A percentile compares a stretch with the other conserved stretches of the same genome.
Evolutionary conservation across 2,329 filamentous ascomycete species (phyloP).

Genomic region (Phaeosphaeriaceae sp.): DNA sequence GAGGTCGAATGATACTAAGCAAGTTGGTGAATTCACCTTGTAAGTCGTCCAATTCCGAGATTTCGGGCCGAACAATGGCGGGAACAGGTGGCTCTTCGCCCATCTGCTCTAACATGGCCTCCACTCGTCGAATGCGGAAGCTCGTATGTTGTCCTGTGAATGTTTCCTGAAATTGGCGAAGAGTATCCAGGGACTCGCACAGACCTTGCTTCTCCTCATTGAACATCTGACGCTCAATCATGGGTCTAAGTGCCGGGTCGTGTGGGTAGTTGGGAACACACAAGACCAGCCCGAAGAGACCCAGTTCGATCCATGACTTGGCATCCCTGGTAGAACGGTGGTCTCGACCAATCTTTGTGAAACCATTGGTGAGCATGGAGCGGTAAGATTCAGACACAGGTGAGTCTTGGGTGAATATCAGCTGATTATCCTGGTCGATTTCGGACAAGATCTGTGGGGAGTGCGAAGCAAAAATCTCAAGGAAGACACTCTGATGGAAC

Average conservation of each 20-base stretch:
- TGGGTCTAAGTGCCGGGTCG: conserved; percentile 72
- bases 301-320: conserved; percentile 75
- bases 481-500: conserved; percentile 32
- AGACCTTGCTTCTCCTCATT: conserved; percentile 64
- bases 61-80: conserved; percentile 73
- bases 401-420: conserved; percentile 17
- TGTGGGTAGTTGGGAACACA: conserved; percentile 88
- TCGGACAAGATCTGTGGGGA: conserved; percentile 15
- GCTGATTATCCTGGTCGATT: conserved; percentile 1
- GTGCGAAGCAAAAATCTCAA: conserved; percentile 32
- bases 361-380: conserved; percentile 29
- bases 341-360: conserved; percentile 17
- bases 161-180: conserved; percentile 69
- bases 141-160: conserved; percentile 75
- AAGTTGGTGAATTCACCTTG: conserved; percentile 86
- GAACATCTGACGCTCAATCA: conserved; percentile 69
- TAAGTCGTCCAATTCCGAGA: conserved; percentile 72
- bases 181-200: conserved; percentile 62
- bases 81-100: conserved; percentile 72
- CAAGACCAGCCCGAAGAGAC: conserved; percentile 74
- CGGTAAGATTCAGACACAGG: conserved; percentile 42
- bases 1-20: conserved; percentile 52
- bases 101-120: conserved; percentile 67
- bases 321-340: conserved; percentile 37
- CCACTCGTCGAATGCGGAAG: conserved; percentile 68